phyloP scores from a whole-genome alignment of 2,329 filamentous ascomycete species.

The Tolypocladium tropicale region DNA sequence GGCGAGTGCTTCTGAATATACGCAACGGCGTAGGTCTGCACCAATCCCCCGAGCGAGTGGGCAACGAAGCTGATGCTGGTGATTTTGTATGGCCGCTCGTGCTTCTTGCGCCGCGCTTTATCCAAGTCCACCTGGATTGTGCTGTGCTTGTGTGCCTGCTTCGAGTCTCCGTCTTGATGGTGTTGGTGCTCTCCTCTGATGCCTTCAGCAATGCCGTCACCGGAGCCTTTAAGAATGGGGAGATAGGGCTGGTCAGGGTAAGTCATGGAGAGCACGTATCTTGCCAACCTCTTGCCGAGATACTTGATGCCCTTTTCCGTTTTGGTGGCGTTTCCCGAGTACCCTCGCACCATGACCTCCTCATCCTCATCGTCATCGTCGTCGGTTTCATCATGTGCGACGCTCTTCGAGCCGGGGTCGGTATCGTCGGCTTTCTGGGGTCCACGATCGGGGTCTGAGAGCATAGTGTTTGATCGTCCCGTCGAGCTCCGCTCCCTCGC shows the following conservation, averaged over 20 bases:
- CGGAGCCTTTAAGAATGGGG: conserved; percentile 45
- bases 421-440: conserved; percentile 9
- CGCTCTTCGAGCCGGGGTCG: conserved; percentile 12
- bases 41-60: conserved; percentile 80
- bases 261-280: conserved; percentile 80
- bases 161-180: conserved; percentile 30
- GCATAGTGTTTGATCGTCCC: neutral
- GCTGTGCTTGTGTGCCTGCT: conserved; percentile 49
- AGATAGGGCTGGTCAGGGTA: conserved; percentile 89
- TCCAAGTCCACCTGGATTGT: conserved; percentile 45
- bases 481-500: conserved; percentile 29
- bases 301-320: conserved; percentile 97
- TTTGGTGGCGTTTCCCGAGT: conserved; percentile 77
- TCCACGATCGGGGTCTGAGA: neutral
- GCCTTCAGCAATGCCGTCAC: conserved; percentile 30
- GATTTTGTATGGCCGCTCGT: conserved; percentile 61
- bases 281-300: conserved; percentile 85
- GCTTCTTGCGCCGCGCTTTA: conserved; percentile 38
- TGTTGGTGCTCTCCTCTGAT: conserved; percentile 28
- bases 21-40: conserved; percentile 89
- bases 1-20: conserved; percentile 97
- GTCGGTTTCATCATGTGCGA: conserved; percentile 35
- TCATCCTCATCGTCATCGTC: conserved; percentile 70
- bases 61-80: conserved; percentile 93
- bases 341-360: conserved; percentile 81